These are phyloP conservation scores for Angophora floribunda DNA, from an alignment of 345 rosid species.

Conservation along the genomic window DNA sequence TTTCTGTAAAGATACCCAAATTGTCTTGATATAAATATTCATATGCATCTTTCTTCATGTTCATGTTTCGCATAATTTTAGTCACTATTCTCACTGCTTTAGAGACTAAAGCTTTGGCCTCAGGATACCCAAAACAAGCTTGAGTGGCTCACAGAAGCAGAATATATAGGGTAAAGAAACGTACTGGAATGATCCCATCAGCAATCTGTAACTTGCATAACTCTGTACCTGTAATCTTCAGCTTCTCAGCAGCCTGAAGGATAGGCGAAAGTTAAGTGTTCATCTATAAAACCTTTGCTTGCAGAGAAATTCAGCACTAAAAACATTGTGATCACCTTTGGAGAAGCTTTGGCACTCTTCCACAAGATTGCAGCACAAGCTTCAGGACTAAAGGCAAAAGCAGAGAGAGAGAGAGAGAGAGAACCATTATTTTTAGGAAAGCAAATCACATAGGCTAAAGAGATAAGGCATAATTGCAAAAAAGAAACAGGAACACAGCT, in stretches of 20 bases:
- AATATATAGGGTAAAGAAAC: neutral
- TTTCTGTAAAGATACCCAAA: neutral
- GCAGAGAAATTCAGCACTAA: neutral
- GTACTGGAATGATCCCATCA: conserved; percentile 86
- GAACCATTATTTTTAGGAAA: neutral
- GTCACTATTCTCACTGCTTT: neutral
- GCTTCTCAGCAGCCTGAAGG: conserved; percentile 85
- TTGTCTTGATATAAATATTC: neutral
- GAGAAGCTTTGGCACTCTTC: conserved; percentile 89
- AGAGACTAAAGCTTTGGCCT: neutral
- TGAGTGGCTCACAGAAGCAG: neutral
- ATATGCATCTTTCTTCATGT: neutral
- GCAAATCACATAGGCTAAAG: neutral
- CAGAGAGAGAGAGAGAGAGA: neutral
- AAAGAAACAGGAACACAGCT: neutral
- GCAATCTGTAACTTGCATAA: conserved; percentile 69
- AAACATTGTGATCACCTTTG: conserved; percentile 37
- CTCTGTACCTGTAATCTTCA: conserved; percentile 75
- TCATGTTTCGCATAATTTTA: neutral
- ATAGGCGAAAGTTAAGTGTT: neutral
- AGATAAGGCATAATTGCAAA: neutral
- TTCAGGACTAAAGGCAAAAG: conserved; percentile 63
- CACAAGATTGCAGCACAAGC: conserved; percentile 97
- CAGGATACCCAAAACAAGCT: neutral
- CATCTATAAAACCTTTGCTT: neutral